Percentiles rank a stretch among this genome's conserved stretches.
These are phyloP conservation scores for Aphelidium insulamus DNA, from an alignment of 371 early-diverging fungal genomes.

Conservation along the genomic window DNA sequence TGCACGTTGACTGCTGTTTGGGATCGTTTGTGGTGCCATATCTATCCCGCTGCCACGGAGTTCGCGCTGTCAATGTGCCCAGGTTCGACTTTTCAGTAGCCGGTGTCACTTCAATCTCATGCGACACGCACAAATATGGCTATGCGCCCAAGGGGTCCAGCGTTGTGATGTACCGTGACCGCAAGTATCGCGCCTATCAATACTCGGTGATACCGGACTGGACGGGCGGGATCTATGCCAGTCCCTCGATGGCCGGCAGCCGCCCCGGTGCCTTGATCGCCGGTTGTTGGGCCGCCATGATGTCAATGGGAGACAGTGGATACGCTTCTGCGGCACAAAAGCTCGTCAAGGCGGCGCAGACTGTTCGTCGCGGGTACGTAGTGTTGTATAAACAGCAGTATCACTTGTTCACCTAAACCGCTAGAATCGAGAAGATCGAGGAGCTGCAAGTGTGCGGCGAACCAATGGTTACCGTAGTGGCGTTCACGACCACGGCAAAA, in stretches of 20 bases:
- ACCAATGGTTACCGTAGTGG: slow-evolving; percentile 61
- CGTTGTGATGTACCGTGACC: slow-evolving; percentile 72
- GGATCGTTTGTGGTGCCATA: slow-evolving; percentile 91
- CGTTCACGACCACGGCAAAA: slow-evolving; percentile 43
- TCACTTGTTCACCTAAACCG: neutral
- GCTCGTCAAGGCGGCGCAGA: slow-evolving; percentile 50
- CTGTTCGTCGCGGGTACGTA: slow-evolving; percentile 35
- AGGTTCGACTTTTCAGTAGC: slow-evolving; percentile 72
- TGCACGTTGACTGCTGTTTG: slow-evolving; percentile 90
- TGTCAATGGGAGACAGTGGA: slow-evolving; percentile 63
- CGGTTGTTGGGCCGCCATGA: slow-evolving; percentile 84
- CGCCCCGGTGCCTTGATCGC: slow-evolving; percentile 84
- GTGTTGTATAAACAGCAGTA: too few relatives aligned
- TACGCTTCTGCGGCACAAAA: slow-evolving; percentile 58
- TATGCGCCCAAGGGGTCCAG: slow-evolving; percentile 94
- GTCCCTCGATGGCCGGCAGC: slow-evolving; percentile 79
- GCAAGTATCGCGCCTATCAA: slow-evolving; percentile 58
- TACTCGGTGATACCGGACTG: slow-evolving; percentile 76
- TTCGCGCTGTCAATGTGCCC: too few relatives aligned
- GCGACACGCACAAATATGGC: slow-evolving; percentile 92
- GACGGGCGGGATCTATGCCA: slow-evolving; percentile 92
- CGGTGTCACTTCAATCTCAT: slow-evolving; percentile 85
- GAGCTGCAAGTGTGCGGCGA: slow-evolving; percentile 62
- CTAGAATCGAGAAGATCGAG: slow-evolving; percentile 31
- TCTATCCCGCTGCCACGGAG: slow-evolving; percentile 67